phyloP scores from a whole-genome alignment of 495 filamentous ascomycete genomes.

The Chaetomidium leptoderma region DNA sequence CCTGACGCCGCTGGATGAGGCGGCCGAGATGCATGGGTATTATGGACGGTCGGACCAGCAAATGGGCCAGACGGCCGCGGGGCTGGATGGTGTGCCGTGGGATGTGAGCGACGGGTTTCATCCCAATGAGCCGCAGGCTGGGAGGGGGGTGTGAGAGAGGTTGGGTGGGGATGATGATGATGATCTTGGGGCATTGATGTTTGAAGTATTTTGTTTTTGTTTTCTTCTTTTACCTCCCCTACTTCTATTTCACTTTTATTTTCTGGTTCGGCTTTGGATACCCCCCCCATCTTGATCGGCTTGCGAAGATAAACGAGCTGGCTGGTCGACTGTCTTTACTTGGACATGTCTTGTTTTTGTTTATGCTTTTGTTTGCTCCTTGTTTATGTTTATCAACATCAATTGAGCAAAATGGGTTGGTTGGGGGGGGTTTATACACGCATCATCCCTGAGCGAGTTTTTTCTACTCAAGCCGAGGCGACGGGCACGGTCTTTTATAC shows the following conservation, averaged over 20 bases:
- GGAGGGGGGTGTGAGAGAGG: background rate
- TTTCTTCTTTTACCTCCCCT: background rate
- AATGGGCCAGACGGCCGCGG: slow-evolving; percentile 34
- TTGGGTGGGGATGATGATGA: background rate
- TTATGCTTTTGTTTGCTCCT: background rate
- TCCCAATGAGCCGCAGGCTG: background rate
- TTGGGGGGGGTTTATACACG: no score
- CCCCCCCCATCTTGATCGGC: slow-evolving; percentile 10
- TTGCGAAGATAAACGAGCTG: background rate
- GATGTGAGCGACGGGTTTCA: slow-evolving; percentile 10
- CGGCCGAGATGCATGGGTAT: slow-evolving; percentile 32
- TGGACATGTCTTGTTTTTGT: background rate
- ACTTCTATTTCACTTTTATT: background rate
- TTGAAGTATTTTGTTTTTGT: background rate
- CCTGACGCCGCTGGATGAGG: slow-evolving; percentile 31
- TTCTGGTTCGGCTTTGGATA: background rate
- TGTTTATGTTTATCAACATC: background rate
- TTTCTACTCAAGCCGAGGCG: no score
- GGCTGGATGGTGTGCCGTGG: slow-evolving; percentile 11
- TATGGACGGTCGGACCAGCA: slow-evolving; percentile 32
- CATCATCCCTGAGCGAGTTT: no score
- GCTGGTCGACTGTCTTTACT: slow-evolving; percentile 8
- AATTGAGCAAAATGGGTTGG: no score
- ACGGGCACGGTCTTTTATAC: no score
- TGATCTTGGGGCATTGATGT: background rate